Evolutionary conservation across 306 rosid genomes (phyloP), one percentile per base, ranked within the genome.

Genomic region (Hippophae tibetana): DNA sequence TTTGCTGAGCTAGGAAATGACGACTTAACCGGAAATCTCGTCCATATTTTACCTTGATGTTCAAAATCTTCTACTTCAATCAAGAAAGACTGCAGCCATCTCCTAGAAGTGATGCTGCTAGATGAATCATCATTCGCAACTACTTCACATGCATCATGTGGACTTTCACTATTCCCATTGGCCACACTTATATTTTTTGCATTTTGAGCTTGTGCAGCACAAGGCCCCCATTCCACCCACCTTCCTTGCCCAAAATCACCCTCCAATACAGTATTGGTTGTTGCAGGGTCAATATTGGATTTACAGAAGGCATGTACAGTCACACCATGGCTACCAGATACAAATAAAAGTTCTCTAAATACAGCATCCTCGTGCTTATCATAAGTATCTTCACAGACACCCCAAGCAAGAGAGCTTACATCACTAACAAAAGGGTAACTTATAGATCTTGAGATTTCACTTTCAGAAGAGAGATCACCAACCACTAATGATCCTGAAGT

Each of bases 191-290:
- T 66, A 60, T 61, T 63, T 53, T 70, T 69, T 40, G 50, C 25
- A 75, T 69, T 64, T 67, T 64, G 68, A 76, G 66, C 56, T 56
- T 71, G 52, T 5, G 66, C 57, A 46, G 82, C 75, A 60, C 49
- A 56, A 66, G 94, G 85, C 50, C 89, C 86, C 96, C 96, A 92
- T 66, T 85, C 87, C 64, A 87, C 86, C 98, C 95, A 87, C 78
- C 78, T 70, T 9, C 98, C 95, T 58, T 78, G 76, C 73, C 72
- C 75, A 76, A 56, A 76, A 68, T 72, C 76, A 43, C 78, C 68
- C 64, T 76, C 79, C 66, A 47, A 38, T 68, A 57, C 74, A 56
- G 60, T 67, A 61, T 71, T 63, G 55, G 53, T 59, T 50, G 53
- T 52, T 67, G 72, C 71, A 61, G 53, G 52, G 47, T 68, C 52